Evolutionary conservation across 768 basidiomycete species (phyloP).

Genomic region (Amanita subjunquillea): DNA sequence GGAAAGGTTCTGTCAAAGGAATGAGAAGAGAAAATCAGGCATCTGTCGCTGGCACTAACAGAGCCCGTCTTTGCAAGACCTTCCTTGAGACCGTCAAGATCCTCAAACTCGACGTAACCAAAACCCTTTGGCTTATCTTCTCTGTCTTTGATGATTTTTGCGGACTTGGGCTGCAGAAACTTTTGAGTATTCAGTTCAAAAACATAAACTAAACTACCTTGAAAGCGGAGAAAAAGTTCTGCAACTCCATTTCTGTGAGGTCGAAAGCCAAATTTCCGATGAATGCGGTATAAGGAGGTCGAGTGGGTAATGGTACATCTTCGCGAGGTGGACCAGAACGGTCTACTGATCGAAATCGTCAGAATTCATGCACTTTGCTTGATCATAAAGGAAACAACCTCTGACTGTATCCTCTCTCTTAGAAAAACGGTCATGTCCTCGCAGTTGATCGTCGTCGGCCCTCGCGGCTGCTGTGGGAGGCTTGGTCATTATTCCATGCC

Average conservation of each 20-base stretch:
- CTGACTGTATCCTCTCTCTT: slow-evolving; percentile 52
- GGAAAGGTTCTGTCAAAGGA: slow-evolving; percentile 42
- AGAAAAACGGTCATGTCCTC: slow-evolving; percentile 42
- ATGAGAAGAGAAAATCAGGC: neutral
- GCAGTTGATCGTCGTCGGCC: slow-evolving; percentile 52
- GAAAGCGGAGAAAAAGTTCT: slow-evolving; percentile 62
- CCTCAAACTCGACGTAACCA: slow-evolving; percentile 94
- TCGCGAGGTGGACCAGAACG: slow-evolving; percentile 52
- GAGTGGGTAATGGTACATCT: slow-evolving; percentile 91
- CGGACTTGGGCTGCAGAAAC: slow-evolving; percentile 51
- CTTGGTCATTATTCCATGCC: slow-evolving; percentile 8
- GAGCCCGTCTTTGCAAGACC: slow-evolving; percentile 64
- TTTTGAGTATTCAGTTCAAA: neutral
- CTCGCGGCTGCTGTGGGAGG: slow-evolving; percentile 50
- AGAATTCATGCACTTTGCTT: neutral
- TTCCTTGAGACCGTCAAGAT: slow-evolving; percentile 75
- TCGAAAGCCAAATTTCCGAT: slow-evolving; percentile 95
- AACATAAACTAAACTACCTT: slow-evolving; percentile 31
- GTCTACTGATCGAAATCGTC: neutral
- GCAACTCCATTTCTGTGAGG: slow-evolving; percentile 74
- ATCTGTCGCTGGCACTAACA: slow-evolving; percentile 31
- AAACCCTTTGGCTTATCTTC: slow-evolving; percentile 97
- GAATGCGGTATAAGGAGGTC: slow-evolving; percentile 94
- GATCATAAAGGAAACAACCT: slow-evolving; percentile 7
- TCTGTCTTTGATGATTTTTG: slow-evolving; percentile 88